Evolutionary conservation across 2,329 filamentous ascomycete genomes (phyloP), one percentile per base, ranked within the genome.

Genomic region (Diplodia scrobiculata): DNA sequence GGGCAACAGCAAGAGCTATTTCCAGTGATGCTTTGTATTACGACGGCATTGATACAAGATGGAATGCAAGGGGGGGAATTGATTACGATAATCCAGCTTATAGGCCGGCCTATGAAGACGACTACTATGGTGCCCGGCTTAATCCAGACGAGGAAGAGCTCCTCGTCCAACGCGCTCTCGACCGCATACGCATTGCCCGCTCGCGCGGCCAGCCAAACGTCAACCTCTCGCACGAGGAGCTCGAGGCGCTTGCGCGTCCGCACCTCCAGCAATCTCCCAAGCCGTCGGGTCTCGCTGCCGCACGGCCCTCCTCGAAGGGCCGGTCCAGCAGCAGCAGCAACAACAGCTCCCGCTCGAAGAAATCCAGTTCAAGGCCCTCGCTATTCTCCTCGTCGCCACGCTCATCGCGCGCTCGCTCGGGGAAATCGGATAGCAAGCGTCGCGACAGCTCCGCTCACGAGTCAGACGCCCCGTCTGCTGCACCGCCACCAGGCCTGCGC

Each of bases 161-260:
- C 69, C 78, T 96, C 71, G 87, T 95, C 69, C 89, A 92, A 70
- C 87, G 87, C 69, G 93, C 93, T 48, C 80, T 96, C 77, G 87
- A 88, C 72, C 89, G 91, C 70, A 96, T 97, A 74, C 86, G 88
- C 69, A 86, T 87, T 70, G 92, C 93, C 17, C 88, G 91, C 75
- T 86, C 86, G 69, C 87, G 87, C 73, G 92, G 92, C 69, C 89
- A 89, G 76, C 82, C 84, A 52, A 91, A 96, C 66, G 91, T 97
- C 66, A 90, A 89, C 75, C 84, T 98, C 69, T 92, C 85, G 71
- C 86, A 88, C 72, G 87, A 90, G 64, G 93, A 97, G 77, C 82
- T 97, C 71, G 89, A 89, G 68, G 92, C 92, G 66, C 66, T 66
- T 60, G 54, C 64, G 54, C 65, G 53, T 53, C 67, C 62, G 69